Conservation (phyloP, 768 basidiomycete genomes). For the Lactifluus pinguis region DNA sequence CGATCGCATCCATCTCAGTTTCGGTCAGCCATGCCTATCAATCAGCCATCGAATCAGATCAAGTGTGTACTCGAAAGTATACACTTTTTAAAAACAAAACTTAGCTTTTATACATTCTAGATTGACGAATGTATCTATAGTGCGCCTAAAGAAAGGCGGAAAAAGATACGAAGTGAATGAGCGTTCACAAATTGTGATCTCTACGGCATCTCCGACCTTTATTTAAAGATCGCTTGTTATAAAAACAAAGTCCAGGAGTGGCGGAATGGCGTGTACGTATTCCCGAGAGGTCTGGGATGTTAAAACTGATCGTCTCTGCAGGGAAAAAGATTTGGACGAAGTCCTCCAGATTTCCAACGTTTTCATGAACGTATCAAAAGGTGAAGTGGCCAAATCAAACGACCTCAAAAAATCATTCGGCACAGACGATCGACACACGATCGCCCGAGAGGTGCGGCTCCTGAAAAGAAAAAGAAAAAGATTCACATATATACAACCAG, state of each 20-base stretch:
- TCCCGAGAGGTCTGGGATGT: too few species aligned
- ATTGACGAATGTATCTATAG: constrained; percentile 94
- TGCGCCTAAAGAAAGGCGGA: constrained; percentile 92
- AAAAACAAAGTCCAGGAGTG: constrained; percentile 99
- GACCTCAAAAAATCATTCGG: constrained; percentile 92
- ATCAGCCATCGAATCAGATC: constrained; percentile 81
- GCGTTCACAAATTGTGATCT: too few species aligned
- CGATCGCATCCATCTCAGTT: background rate
- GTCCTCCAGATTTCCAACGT: constrained; percentile 95
- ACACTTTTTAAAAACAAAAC: background rate
- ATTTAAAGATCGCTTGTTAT: constrained; percentile 83
- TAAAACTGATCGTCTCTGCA: constrained; percentile 24
- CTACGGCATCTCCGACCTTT: background rate
- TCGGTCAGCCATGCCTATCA: constrained; percentile 39
- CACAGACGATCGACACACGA: constrained; percentile 57
- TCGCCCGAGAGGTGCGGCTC: constrained; percentile 66
- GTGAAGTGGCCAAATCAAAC: constrained; percentile 79
- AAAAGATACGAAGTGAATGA: constrained; percentile 89
- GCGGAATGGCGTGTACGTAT: constrained; percentile 76
- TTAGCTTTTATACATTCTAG: constrained; percentile 34
- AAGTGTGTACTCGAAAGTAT: background rate
- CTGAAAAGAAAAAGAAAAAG: too few species aligned
- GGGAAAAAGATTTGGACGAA: constrained; percentile 90
- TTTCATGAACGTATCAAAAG: constrained; percentile 94
- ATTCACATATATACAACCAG: constrained; percentile 29